phyloP scores from a whole-genome alignment of 129 eudicot species.

The Chrysanthemum makinoi region DNA sequence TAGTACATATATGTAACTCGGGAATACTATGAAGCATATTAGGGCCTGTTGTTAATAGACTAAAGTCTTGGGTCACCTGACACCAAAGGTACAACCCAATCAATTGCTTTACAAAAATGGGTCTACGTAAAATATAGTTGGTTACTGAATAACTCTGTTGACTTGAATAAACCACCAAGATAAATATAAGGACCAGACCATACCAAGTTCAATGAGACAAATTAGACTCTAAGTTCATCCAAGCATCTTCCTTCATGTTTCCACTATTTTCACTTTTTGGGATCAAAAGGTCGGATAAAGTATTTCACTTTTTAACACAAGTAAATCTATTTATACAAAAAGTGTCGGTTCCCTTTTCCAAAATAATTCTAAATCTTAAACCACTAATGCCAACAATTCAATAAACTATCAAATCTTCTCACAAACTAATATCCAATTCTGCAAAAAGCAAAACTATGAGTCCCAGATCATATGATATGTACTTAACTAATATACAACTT shows the following conservation, averaged over 20 bases:
- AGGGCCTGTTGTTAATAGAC: too few relatives aligned
- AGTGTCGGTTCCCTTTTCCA: neutral
- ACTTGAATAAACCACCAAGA: neutral
- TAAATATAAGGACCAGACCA: neutral
- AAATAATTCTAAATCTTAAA: slow-evolving; percentile 3
- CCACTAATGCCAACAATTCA: slow-evolving; percentile 7
- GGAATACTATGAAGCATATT: too few relatives aligned
- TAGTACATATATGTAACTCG: too few relatives aligned
- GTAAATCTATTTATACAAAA: neutral
- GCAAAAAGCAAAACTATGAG: neutral
- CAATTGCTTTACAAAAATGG: too few relatives aligned
- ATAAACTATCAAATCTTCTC: neutral
- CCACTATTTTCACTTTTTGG: neutral
- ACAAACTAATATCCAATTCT: neutral
- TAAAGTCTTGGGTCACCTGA: too few relatives aligned
- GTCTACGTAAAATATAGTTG: too few relatives aligned
- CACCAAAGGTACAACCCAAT: too few relatives aligned
- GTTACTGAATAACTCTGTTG: too few relatives aligned
- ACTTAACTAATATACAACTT: neutral
- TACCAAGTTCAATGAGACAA: slow-evolving; percentile 6
- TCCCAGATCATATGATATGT: neutral
- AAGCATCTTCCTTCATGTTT: neutral
- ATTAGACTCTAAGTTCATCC: neutral
- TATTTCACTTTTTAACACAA: neutral
- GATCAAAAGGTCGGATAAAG: slow-evolving; percentile 8